Evolutionary conservation across 805 yeast genomes (phyloP).

Genomic region (Starmerella etchellsii): DNA sequence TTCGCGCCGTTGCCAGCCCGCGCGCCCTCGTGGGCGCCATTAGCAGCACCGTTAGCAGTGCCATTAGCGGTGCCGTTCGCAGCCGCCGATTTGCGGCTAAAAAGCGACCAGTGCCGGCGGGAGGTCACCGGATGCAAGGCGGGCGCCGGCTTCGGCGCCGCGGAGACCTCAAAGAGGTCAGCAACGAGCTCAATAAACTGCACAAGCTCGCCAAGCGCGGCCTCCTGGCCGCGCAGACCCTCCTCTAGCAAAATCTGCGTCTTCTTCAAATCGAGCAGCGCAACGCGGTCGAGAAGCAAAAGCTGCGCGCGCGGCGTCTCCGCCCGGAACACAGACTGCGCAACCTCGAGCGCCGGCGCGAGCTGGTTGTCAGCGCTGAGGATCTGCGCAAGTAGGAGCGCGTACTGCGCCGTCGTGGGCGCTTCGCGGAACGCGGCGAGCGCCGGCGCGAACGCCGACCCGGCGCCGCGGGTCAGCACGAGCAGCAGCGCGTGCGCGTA

Average conservation of each 20-base stretch:
- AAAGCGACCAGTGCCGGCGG: too few species aligned
- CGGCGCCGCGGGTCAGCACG: slow-evolving; percentile 19
- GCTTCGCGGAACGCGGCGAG: slow-evolving; percentile 23
- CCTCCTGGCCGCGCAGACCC: slow-evolving; percentile 41
- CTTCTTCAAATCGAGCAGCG: slow-evolving; percentile 48
- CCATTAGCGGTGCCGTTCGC: slow-evolving; percentile 5
- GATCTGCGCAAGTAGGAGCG: slow-evolving; percentile 57
- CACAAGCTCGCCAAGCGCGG: slow-evolving; percentile 51
- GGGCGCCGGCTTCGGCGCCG: not conserved
- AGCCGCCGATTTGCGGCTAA: too few species aligned
- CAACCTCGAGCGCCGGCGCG: slow-evolving; percentile 43
- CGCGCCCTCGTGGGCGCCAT: not conserved
- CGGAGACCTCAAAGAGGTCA: slow-evolving; percentile 30
- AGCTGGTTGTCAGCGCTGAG: slow-evolving; percentile 48
- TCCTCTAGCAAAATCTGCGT: slow-evolving; percentile 64
- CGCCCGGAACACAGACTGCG: too few species aligned
- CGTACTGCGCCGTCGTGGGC: slow-evolving; percentile 46
- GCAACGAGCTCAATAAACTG: slow-evolving; percentile 51
- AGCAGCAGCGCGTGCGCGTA: slow-evolving; percentile 22
- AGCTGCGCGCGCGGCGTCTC: not conserved
- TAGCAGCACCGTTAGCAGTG: not conserved
- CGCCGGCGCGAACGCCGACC: slow-evolving; percentile 21
- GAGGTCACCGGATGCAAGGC: too few species aligned
- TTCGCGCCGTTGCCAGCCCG: slow-evolving; percentile 16
- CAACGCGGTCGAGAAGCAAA: slow-evolving; percentile 34